phyloP scores from a whole-genome alignment of 2,329 filamentous ascomycete species.

The Hyphodiscus sp. region DNA sequence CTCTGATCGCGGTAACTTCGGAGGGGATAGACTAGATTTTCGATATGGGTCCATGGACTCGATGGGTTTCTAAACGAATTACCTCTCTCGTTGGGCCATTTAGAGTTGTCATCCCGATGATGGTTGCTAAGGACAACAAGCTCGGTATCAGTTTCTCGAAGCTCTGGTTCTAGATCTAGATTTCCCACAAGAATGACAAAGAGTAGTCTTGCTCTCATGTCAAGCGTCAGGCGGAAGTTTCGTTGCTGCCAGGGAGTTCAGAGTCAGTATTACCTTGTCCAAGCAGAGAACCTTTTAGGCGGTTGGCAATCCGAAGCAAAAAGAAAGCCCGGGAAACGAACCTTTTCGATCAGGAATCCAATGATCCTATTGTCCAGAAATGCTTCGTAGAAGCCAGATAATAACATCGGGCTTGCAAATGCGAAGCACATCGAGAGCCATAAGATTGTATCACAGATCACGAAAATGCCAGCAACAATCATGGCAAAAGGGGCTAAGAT shows the following conservation, averaged over 20 bases:
- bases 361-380: conserved; percentile 15
- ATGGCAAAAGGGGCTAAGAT: conserved; percentile 9
- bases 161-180: conserved; percentile 14
- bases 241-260: not conserved
- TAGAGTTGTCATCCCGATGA: conserved; percentile 1
- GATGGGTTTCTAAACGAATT: conserved; percentile 1
- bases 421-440: conserved; percentile 18
- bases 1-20: conserved; percentile 8
- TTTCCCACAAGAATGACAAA: conserved; percentile 20
- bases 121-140: conserved; percentile 3
- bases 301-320: no score
- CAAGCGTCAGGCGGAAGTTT: conserved; percentile 9
- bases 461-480: conserved; percentile 8
- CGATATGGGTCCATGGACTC: conserved; percentile 15
- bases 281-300: no score
- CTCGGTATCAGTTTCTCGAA: conserved; percentile 3
- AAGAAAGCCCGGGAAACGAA: no score
- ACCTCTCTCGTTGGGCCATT: conserved; percentile 6
- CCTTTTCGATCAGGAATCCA: conserved; percentile 10
- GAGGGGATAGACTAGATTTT: conserved; percentile 14
- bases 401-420: conserved; percentile 15
- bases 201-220: conserved; percentile 15
- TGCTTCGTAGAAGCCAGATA: conserved; percentile 15
- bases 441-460: conserved; percentile 9
- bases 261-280: no score